These are phyloP conservation scores for Mycena belliarum DNA, from an alignment of 768 basidiomycete species.

Conservation along the genomic window DNA sequence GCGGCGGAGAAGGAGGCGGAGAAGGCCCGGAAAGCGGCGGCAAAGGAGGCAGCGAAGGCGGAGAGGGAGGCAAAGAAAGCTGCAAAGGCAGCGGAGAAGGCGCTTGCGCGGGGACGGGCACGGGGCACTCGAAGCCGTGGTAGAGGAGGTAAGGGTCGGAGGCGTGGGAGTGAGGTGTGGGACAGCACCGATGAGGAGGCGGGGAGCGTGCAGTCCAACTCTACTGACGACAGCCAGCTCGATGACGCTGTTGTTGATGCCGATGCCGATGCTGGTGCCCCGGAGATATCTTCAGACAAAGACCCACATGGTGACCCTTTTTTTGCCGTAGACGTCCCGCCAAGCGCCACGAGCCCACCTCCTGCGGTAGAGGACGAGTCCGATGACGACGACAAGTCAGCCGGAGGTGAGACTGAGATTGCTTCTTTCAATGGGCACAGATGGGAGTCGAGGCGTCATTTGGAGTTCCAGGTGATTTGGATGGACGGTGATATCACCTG, in stretches of 20 bases:
- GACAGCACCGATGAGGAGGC: background rate
- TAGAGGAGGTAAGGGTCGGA: background rate
- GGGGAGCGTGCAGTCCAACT: background rate
- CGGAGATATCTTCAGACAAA: background rate
- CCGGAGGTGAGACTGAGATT: background rate
- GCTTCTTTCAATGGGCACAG: constrained; percentile 1
- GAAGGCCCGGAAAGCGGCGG: too few relatives aligned
- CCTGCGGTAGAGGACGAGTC: background rate
- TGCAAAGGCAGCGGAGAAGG: too few relatives aligned
- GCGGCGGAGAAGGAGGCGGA: too few relatives aligned
- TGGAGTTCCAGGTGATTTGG: constrained; percentile 15
- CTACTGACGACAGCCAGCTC: background rate
- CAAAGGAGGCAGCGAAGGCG: too few relatives aligned
- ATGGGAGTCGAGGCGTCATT: background rate
- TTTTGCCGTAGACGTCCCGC: background rate
- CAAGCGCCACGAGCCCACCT: background rate
- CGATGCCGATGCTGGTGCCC: background rate
- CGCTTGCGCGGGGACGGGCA: too few relatives aligned
- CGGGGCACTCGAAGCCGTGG: too few relatives aligned
- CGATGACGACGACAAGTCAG: constrained; percentile 1
- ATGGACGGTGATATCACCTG: constrained; percentile 10
- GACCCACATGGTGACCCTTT: background rate
- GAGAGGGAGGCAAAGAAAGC: too few relatives aligned
- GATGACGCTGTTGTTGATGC: background rate
- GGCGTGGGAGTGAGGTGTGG: background rate